Percentiles rank a stretch among this genome's conserved stretches.
phyloP scores from a whole-genome alignment of 2,329 filamentous ascomycete genomes.

The Scolecobasidium constrictum region DNA sequence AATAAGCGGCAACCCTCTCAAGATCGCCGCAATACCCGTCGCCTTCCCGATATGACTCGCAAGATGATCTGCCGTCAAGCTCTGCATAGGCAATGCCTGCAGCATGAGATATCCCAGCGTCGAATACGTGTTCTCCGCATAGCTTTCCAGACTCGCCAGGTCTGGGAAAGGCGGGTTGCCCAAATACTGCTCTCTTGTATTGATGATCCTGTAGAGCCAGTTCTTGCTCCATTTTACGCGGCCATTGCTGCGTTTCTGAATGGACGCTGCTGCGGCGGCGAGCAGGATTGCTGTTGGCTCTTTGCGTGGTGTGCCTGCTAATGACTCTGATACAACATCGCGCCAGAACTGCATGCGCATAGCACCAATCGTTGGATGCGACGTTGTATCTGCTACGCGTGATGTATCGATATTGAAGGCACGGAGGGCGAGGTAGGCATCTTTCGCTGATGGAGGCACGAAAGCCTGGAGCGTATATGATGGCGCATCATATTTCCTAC shows the following conservation, averaged over 20 bases:
- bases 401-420: conserved; percentile 90
- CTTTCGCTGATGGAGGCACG: conserved; percentile 60
- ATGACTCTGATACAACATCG: conserved; percentile 68
- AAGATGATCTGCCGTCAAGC: conserved; percentile 79
- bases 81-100: conserved; percentile 66
- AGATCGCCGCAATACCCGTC: conserved; percentile 71
- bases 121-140: conserved; percentile 91
- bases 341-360: conserved; percentile 95
- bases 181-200: conserved; percentile 70
- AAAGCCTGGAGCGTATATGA: conserved; percentile 81
- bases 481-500: conserved; percentile 76
- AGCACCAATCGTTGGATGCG: conserved; percentile 72
- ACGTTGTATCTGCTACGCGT: conserved; percentile 79
- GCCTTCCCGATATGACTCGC: conserved; percentile 95
- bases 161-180: conserved; percentile 71
- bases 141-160: conserved; percentile 66
- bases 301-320: conserved; percentile 68
- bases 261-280: conserved; percentile 55
- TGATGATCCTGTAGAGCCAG: conserved; percentile 60
- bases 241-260: conserved; percentile 36
- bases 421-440: conserved; percentile 82
- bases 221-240: conserved; percentile 40
- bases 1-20: conserved; percentile 82
- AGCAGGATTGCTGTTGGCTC: conserved; percentile 86
- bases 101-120: conserved; percentile 83